Conservation (phyloP, 2,329 filamentous ascomycete species). For the Pseudogymnoascus sp. region DNA sequence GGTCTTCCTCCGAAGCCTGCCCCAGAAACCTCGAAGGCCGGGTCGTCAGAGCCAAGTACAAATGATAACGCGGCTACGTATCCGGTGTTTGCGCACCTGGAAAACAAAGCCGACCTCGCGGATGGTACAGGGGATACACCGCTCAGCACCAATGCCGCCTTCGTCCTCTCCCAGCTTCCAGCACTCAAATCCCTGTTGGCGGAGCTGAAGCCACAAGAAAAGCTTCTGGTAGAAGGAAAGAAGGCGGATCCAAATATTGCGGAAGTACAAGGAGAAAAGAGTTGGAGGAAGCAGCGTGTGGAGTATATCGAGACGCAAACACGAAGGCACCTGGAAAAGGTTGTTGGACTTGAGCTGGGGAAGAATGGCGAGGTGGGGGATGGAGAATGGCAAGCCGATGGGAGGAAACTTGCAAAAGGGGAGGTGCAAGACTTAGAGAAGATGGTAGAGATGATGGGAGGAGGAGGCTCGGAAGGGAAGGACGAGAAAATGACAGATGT, state of each 20-base stretch:
- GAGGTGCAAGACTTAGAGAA: constrained; percentile 53
- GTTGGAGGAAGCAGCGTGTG: constrained; percentile 62
- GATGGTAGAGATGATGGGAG: constrained; percentile 40
- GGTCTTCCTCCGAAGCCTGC: constrained; percentile 36
- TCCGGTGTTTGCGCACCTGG: constrained; percentile 48
- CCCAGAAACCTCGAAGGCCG: constrained; percentile 42
- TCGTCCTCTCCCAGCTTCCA: constrained; percentile 76
- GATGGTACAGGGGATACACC: constrained; percentile 47
- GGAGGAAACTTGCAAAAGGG: constrained; percentile 39
- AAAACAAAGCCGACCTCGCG: constrained; percentile 43
- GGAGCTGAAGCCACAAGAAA: constrained; percentile 58
- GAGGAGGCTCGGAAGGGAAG: constrained; percentile 14
- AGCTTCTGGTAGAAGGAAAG: constrained; percentile 30
- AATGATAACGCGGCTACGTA: constrained; percentile 15
- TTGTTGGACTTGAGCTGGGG: constrained; percentile 59
- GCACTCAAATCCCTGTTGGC: constrained; percentile 65
- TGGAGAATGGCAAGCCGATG: constrained; percentile 55
- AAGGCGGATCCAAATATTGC: constrained; percentile 16
- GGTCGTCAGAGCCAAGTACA: constrained; percentile 12
- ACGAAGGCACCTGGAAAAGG: constrained; percentile 64
- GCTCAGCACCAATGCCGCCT: constrained; percentile 64
- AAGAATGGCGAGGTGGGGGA: constrained; percentile 54
- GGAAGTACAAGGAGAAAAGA: constrained; percentile 36
- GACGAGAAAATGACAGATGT: constrained; percentile 8
- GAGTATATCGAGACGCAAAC: constrained; percentile 80